Evolutionary conservation across 805 yeast genomes (phyloP).

Genomic region (Pichia thaimueangensis): DNA sequence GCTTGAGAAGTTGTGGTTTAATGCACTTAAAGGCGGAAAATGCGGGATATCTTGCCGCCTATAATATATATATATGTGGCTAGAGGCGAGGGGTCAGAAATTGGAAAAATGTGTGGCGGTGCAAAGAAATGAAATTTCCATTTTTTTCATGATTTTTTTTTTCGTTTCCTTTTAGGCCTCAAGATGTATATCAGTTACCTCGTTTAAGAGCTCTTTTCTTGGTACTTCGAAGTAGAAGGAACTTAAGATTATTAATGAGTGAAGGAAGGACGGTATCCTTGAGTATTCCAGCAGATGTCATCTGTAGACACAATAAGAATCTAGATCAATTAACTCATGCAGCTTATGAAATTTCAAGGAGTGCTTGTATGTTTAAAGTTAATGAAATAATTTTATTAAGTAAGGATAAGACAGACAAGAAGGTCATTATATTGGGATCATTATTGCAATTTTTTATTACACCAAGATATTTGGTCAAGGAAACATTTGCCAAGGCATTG

Average conservation of each 20-base stretch:
- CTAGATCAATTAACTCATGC: slow-evolving; percentile 68
- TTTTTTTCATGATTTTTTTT: too few relatives aligned
- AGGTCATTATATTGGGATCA: slow-evolving; percentile 7
- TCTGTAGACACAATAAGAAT: slow-evolving; percentile 26
- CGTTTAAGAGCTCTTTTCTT: too few relatives aligned
- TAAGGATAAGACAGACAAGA: slow-evolving; percentile 27
- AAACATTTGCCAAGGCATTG: slow-evolving; percentile 41
- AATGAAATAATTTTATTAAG: slow-evolving; percentile 71
- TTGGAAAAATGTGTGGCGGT: too few relatives aligned
- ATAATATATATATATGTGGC: too few relatives aligned
- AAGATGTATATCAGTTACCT: too few relatives aligned
- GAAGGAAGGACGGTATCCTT: neutral
- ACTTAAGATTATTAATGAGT: neutral
- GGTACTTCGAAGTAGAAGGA: too few relatives aligned
- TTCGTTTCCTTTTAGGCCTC: too few relatives aligned
- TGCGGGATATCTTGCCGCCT: too few relatives aligned
- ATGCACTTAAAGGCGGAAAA: too few relatives aligned
- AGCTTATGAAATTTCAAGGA: slow-evolving; percentile 74
- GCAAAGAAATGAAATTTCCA: too few relatives aligned
- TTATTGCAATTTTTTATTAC: slow-evolving; percentile 13
- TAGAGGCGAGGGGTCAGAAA: too few relatives aligned
- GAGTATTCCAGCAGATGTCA: neutral
- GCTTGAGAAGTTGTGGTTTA: too few relatives aligned
- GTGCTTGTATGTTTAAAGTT: slow-evolving; percentile 62
- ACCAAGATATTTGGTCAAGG: slow-evolving; percentile 15